Evolutionary conservation across 1,284 basidiomycete species (phyloP).

Genomic region (Phenoliferia sp.): DNA sequence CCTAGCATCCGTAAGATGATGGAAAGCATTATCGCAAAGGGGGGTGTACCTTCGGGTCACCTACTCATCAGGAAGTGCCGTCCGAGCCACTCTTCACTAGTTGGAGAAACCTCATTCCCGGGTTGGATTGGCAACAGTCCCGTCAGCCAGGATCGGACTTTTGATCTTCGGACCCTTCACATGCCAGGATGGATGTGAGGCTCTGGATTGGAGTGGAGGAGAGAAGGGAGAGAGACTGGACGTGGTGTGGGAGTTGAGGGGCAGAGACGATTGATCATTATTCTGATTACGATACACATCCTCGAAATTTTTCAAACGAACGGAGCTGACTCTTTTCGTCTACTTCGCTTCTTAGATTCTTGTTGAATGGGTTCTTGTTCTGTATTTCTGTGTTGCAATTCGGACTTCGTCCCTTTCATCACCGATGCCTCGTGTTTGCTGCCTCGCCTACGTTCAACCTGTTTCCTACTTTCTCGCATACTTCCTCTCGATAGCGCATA

Average conservation of each 20-base stretch:
- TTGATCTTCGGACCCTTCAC: not conserved
- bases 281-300: not conserved
- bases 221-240: not conserved
- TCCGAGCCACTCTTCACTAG: not conserved
- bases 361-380: too few species aligned
- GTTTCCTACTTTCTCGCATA: too few species aligned
- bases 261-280: not conserved
- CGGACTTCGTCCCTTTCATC: too few species aligned
- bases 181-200: constrained; percentile 1
- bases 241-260: not conserved
- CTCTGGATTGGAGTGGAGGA: not conserved
- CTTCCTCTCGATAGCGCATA: too few species aligned
- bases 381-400: too few species aligned
- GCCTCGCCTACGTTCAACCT: too few species aligned
- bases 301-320: too few species aligned
- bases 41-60: not conserved
- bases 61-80: constrained; percentile 1
- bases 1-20: not conserved
- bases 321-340: too few species aligned
- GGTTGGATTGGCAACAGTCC: not conserved
- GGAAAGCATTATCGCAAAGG: not conserved
- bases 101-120: not conserved
- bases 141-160: not conserved
- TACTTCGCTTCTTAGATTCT: too few species aligned
- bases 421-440: too few species aligned